A percentile compares a stretch with the other conserved stretches of the same genome.
phyloP scores from a whole-genome alignment of 2,329 filamentous ascomycete species.

The Colletotrichum gigasporum region DNA sequence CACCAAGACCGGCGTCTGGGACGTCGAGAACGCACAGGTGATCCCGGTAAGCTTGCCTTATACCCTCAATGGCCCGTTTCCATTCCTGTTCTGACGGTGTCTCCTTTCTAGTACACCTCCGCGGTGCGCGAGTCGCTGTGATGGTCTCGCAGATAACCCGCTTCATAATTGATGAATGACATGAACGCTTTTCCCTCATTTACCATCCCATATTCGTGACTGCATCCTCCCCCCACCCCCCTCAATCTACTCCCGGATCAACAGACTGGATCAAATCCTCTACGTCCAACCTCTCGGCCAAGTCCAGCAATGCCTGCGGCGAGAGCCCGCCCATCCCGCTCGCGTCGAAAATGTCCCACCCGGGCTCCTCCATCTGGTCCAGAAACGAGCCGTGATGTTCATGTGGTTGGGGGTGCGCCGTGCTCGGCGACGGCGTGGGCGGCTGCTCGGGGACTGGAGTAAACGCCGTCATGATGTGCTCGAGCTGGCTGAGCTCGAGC shows the following conservation, averaged over 20 bases:
- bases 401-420: slow-evolving; percentile 13
- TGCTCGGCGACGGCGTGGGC: slow-evolving; percentile 30
- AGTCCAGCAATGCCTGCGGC: slow-evolving; percentile 41
- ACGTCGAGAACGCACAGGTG: slow-evolving; percentile 36
- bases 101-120: neutral
- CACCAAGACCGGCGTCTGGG: slow-evolving; percentile 35
- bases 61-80: no score
- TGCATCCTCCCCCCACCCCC: no score
- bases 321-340: slow-evolving; percentile 43
- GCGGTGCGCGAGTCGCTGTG: neutral
- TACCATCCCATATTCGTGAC: neutral
- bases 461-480: slow-evolving; percentile 45
- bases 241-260: neutral
- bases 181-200: neutral
- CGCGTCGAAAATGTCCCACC: slow-evolving; percentile 44
- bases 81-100: neutral
- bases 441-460: slow-evolving; percentile 38
- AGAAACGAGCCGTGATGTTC: slow-evolving; percentile 23
- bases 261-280: slow-evolving; percentile 28
- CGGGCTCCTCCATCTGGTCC: slow-evolving; percentile 29
- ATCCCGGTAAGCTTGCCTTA: slow-evolving; percentile 35
- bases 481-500: slow-evolving; percentile 47
- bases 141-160: no score
- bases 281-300: slow-evolving; percentile 42
- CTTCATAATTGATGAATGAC: no score